These are phyloP conservation scores for Suhomyces bolitotheri DNA, from an alignment of 1,139 yeast species.

Conservation along the genomic window DNA sequence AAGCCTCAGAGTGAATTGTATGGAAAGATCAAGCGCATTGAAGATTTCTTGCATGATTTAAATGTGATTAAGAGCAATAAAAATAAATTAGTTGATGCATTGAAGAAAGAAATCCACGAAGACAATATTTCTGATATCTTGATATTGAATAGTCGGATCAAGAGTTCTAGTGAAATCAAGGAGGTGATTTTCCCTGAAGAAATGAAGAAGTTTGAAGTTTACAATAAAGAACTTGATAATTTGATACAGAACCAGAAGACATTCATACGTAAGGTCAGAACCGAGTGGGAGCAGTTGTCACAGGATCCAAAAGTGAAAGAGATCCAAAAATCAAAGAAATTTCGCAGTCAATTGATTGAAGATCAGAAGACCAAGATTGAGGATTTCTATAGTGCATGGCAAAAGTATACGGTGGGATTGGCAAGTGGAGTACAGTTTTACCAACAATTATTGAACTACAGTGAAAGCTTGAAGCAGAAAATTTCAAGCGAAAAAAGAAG, in stretches of 20 bases:
- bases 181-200: conserved; percentile 67
- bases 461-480: conserved; percentile 37
- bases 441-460: conserved; percentile 49
- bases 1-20: conserved; percentile 22
- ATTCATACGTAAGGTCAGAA: conserved; percentile 56
- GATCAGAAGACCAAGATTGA: conserved; percentile 35
- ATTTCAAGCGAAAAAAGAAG: conserved; percentile 3
- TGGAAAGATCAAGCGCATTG: conserved; percentile 40
- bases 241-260: conserved; percentile 64
- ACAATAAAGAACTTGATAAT: conserved; percentile 64
- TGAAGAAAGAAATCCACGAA: conserved; percentile 69
- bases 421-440: conserved; percentile 66
- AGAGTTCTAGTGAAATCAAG: conserved; percentile 57
- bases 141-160: conserved; percentile 62
- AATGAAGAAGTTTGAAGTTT: conserved; percentile 73
- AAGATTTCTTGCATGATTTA: conserved; percentile 48
- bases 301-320: conserved; percentile 45
- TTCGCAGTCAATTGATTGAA: conserved; percentile 20
- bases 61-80: conserved; percentile 59
- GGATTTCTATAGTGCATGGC: conserved; percentile 55
- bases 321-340: conserved; percentile 36
- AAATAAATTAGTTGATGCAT: conserved; percentile 55
- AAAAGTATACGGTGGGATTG: conserved; percentile 57
- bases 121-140: conserved; percentile 86
- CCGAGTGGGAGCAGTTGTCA: conserved; percentile 57